Percentiles rank a stretch among this genome's conserved stretches.
These are phyloP conservation scores for Cenchrus purpureus DNA, from an alignment of 176 grass and related monocot genomes.

Conservation along the genomic window DNA sequence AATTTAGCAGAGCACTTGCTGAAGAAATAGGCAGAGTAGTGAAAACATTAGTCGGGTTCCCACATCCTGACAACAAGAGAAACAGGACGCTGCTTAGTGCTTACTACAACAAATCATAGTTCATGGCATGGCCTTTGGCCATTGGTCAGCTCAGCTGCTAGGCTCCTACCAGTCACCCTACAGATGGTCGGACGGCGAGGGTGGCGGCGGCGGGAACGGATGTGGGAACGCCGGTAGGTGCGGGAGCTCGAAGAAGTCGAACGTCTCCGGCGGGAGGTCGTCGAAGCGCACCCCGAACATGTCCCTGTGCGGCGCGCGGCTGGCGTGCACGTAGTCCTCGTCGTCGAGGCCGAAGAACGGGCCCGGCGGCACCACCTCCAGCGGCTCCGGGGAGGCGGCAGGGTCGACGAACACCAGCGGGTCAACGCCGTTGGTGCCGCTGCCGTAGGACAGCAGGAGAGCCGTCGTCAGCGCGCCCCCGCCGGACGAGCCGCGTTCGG, in stretches of 20 bases:
- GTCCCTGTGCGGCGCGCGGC: neutral
- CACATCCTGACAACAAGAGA: no score
- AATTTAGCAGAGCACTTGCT: no score
- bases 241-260: slow-evolving; percentile 42
- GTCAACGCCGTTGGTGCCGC: neutral
- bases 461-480: neutral
- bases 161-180: neutral
- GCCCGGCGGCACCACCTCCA: neutral
- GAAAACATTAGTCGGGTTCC: neutral
- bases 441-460: neutral
- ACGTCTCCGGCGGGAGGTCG: slow-evolving; percentile 33
- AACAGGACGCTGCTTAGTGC: no score
- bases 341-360: slow-evolving; percentile 13
- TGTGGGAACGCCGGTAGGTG: neutral
- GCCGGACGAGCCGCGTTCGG: neutral
- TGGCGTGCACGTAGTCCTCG: neutral
- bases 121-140: no score
- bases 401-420: slow-evolving; percentile 25
- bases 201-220: neutral
- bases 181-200: neutral
- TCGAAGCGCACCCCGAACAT: slow-evolving; percentile 23
- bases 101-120: neutral
- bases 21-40: no score
- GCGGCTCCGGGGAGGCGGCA: neutral
- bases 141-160: neutral